These are phyloP conservation scores for Sutorius eximius DNA, from an alignment of 1,284 basidiomycete genomes.

Conservation along the genomic window DNA sequence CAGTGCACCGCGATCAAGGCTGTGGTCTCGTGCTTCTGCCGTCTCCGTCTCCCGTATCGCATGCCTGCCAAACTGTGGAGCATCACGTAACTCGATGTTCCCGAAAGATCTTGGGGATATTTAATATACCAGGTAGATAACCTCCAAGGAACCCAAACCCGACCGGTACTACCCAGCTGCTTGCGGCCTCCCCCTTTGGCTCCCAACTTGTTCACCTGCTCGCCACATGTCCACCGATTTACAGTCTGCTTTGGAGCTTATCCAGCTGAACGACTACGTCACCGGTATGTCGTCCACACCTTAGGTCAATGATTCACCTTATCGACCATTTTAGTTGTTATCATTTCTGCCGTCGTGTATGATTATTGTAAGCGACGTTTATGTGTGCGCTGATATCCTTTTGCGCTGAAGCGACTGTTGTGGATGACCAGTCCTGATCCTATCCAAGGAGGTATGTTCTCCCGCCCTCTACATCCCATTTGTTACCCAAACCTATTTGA, in stretches of 20 bases:
- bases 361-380: slow-evolving; percentile 4
- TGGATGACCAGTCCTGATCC: slow-evolving; percentile 7
- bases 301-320: not conserved
- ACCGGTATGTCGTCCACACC: not conserved
- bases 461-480: not conserved
- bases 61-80: no score
- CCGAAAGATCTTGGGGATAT: no score
- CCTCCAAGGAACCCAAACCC: no score
- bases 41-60: no score
- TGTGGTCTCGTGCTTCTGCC: no score
- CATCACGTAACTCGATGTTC: no score
- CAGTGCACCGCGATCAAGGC: no score
- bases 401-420: not conserved
- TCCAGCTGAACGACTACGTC: not conserved
- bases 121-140: no score
- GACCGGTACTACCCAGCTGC: no score
- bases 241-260: not conserved
- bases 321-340: not conserved
- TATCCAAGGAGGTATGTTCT: not conserved
- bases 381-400: not conserved
- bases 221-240: not conserved
- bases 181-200: no score
- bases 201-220: no score
- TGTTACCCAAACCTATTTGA: not conserved
- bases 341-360: not conserved